Base-by-base conservation (phyloP, 805 yeast genomes). In the Cyberlindnera maclurae region DNA sequence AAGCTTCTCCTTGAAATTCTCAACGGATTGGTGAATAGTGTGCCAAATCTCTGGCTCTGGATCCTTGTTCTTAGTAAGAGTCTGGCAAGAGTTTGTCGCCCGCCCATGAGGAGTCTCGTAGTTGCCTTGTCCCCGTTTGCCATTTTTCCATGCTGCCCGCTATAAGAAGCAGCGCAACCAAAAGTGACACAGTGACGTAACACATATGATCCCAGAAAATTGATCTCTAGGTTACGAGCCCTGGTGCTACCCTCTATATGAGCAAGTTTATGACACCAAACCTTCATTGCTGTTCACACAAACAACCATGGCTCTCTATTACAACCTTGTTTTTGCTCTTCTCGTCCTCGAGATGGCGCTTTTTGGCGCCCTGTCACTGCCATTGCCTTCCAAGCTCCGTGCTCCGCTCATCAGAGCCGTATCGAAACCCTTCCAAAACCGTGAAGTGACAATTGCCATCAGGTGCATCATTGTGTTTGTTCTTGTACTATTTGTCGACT, bases 401-500 rank as follows among this genome's bases (percentile, higher is more conserved):
- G 77, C 77, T 53, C 79, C 79, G 10, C 66, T 88, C 18, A 70
- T 90, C 41, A 59, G 67, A 16, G 65, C 79, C 1, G 64, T 85
- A 22, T 68, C 82, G 24, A 73, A 74, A 30, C 93, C 94, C 9
- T 83, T 83, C 64, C 69, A 75, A 36, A 73, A 79, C 37, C 77
- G 78, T 47, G 77, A 82, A 49, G 75, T 88, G 42, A 83, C 81
- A 52, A 75, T 87, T 46, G 79, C 87, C 4, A 68, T 87, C 48
- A 83, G 84, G 59, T 87, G 95, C 61, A 67, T 87, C 4, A 70
- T 90, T 42, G 88, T 82, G 4, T 93, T 90, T 65, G 83, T 93
- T 15, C 65, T 84, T 32, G 75, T 93, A 26, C 70, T 93, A 46
- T 93, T 93, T 58, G 61, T 86, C 38, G 99, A 93, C 60, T 79